Base-by-base conservation (phyloP, 257 asterid species). In the Verbena officinalis region DNA sequence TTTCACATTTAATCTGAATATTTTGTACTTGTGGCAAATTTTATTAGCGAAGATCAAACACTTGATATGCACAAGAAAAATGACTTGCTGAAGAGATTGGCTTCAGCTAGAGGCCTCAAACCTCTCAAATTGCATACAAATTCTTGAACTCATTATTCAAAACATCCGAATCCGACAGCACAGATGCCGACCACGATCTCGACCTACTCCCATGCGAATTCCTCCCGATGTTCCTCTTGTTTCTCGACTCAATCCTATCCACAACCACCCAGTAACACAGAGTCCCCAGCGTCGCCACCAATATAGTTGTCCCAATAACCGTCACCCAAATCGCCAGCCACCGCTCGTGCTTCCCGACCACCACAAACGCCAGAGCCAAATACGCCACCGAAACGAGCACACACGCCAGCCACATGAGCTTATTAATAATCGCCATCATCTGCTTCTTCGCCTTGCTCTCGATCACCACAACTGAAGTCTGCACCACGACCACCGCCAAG, bases 121-220 rank as follows among this genome's bases (percentile, higher is more conserved):
- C 20, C 65, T 70, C 46, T 75, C 79, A 89, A 64, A 89, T 86
- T 23, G 96, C 96, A 73, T 89, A 89, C 89, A 89, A 86, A 64
- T 81, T 84, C 86, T 86, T 84, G 78, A 67, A 84, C 11, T 86
- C 92, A 61, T 49, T 77, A 27, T 80, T 65, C 14, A 81, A 62
- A 62, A 83, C 83, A n/a, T 89, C 96, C 3, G 87, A 31, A 68
- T 89, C 95, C 0, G 95, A 82, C 16, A 75, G 14, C 2, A 57
- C 71, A 7, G 96, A 81, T 9, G 62, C 56, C 0, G 93, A 83
- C 81, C 79, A 71, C 0, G 92, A 82, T 22, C 68, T 52, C 4
- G 80, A 72, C n/a, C 74, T 70, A 53, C 77, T 77, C 0, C 27
- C 73, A 4, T 5, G 63, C 23, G 86, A 80, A 42, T 57, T 77